These are phyloP conservation scores for Aspergillus tamarii DNA, from an alignment of 2,329 filamentous ascomycete genomes.

Conservation along the genomic window DNA sequence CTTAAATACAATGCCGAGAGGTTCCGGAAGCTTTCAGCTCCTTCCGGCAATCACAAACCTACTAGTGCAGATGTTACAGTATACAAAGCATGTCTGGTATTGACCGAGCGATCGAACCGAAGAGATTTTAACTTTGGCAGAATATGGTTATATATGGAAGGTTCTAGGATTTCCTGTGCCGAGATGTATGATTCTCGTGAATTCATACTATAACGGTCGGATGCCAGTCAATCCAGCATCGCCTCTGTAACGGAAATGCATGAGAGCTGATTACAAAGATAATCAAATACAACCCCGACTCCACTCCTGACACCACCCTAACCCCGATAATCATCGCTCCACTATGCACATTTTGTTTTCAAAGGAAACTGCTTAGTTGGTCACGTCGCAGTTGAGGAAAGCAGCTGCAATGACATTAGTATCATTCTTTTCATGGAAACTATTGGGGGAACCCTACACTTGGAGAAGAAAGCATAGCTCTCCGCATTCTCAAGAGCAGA, in stretches of 20 bases:
- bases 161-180: not conserved
- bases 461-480: constrained; percentile 11
- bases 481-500: constrained; percentile 5
- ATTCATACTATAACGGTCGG: not conserved
- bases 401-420: not conserved
- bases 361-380: not conserved
- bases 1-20: not conserved
- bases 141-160: not conserved
- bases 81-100: not conserved
- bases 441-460: not conserved
- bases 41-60: not conserved
- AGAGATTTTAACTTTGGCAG: not conserved
- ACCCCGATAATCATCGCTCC: not conserved
- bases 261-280: not conserved
- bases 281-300: not conserved
- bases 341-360: not conserved
- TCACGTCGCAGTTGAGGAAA: constrained; percentile 2
- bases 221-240: not conserved
- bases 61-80: not conserved
- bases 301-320: not conserved
- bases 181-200: not conserved
- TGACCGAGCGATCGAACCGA: too few relatives aligned
- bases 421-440: not conserved
- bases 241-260: not conserved
- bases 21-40: not conserved